A percentile compares a stretch with the other conserved stretches of the same genome.
Evolutionary conservation across 2,329 filamentous ascomycete species (phyloP).

Genomic region (Ophiocordyceps unilateralis): DNA sequence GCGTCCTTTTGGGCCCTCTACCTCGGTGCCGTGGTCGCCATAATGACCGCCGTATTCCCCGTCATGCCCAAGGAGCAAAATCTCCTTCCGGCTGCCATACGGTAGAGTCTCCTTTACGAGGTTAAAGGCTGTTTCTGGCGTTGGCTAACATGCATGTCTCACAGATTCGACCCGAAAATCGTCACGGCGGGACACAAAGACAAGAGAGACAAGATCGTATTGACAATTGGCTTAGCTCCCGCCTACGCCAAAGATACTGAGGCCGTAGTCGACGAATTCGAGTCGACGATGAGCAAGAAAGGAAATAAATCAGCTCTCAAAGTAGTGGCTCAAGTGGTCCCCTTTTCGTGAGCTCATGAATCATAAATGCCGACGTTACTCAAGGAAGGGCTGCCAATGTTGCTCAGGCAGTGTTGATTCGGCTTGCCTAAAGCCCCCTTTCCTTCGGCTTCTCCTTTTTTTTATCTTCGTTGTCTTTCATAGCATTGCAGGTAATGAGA

Average conservation of each 20-base stretch:
- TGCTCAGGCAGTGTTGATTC: background rate
- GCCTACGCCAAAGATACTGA: constrained; percentile 13
- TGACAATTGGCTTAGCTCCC: constrained; percentile 17
- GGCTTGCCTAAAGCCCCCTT: background rate
- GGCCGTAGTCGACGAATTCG: constrained; percentile 15
- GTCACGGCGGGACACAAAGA: constrained; percentile 6
- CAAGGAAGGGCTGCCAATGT: background rate
- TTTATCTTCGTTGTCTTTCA: background rate
- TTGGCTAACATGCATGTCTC: background rate
- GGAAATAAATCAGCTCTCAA: constrained; percentile 14
- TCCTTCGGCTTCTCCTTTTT: background rate
- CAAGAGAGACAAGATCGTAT: constrained; percentile 19
- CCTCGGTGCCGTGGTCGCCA: constrained; percentile 27
- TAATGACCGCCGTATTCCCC: constrained; percentile 25
- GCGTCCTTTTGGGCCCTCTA: constrained; percentile 36
- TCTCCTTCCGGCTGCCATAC: constrained; percentile 18
- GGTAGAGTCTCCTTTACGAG: constrained; percentile 12
- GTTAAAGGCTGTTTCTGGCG: background rate
- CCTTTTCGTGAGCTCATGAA: constrained; percentile 7
- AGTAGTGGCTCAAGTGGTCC: constrained; percentile 13
- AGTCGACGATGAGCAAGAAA: constrained; percentile 16
- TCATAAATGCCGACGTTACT: background rate
- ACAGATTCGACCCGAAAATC: constrained; percentile 2
- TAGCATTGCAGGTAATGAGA: no score
- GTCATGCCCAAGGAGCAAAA: constrained; percentile 19